These are phyloP conservation scores for Flaveria floridana DNA, from an alignment of 140 eudicot genomes.

Conservation along the genomic window DNA sequence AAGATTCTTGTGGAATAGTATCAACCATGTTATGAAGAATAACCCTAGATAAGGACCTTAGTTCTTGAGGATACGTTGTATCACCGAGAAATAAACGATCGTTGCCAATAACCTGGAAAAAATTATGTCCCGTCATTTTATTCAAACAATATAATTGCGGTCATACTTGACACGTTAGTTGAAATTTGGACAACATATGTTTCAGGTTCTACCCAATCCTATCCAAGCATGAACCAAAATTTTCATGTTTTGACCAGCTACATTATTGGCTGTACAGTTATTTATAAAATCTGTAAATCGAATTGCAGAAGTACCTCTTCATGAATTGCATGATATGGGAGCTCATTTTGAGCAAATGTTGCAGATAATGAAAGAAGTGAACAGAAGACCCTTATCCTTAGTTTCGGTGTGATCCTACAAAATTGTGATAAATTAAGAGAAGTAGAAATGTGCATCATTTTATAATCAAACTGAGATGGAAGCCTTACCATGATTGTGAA, in stretches of 20 bases:
- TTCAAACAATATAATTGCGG: neutral
- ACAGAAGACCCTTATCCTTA: conserved; percentile 47
- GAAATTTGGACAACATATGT: neutral
- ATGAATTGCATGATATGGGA: conserved; percentile 48
- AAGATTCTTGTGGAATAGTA: conserved; percentile 54
- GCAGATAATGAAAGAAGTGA: conserved; percentile 53
- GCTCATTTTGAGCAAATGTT: conserved; percentile 51
- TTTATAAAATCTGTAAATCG: conserved; percentile 4
- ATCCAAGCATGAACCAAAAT: neutral
- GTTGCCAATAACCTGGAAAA: conserved; percentile 55
- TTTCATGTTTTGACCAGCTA: neutral
- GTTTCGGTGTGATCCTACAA: conserved; percentile 54
- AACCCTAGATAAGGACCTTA: conserved; percentile 43
- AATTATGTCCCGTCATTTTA: neutral
- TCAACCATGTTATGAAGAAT: conserved; percentile 44
- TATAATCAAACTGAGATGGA: conserved; percentile 23
- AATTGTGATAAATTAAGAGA: conserved; percentile 19
- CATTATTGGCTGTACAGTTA: neutral
- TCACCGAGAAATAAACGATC: conserved; percentile 52
- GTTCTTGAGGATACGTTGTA: conserved; percentile 44
- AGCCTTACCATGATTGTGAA: conserved; percentile 62
- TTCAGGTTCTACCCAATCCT: neutral
- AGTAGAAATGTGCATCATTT: conserved; percentile 9
- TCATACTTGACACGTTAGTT: neutral
- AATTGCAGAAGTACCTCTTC: conserved; percentile 44